These are phyloP conservation scores for Aspergillus affinis DNA, from an alignment of 495 filamentous ascomycete species.

Conservation along the genomic window DNA sequence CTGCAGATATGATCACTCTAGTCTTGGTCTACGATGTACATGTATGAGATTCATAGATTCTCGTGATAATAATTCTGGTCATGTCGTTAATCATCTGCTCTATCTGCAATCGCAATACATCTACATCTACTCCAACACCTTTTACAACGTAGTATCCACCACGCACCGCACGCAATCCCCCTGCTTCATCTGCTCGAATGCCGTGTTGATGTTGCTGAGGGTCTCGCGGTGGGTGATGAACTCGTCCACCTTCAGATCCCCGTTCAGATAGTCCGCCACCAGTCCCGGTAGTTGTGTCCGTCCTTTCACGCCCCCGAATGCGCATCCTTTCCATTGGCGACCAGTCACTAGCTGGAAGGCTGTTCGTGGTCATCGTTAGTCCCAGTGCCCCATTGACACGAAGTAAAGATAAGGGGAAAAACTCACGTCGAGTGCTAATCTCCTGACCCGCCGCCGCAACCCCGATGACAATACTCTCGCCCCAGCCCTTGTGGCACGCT, in stretches of 20 bases:
- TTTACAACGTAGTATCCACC: conserved; percentile 33
- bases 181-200: conserved; percentile 90
- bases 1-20: conserved; percentile 2
- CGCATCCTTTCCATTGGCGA: conserved; percentile 95
- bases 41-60: too few species aligned
- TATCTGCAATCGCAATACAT: too few species aligned
- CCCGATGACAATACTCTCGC: conserved; percentile 95
- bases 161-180: conserved; percentile 95
- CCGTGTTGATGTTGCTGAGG: conserved; percentile 77
- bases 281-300: conserved; percentile 86
- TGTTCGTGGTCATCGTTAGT: conserved; percentile 33
- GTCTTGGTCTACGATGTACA: too few species aligned
- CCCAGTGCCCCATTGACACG: conserved; percentile 8
- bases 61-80: too few species aligned
- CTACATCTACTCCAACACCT: too few species aligned
- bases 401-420: conserved; percentile 1
- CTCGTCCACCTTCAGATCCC: conserved; percentile 96
- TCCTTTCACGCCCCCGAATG: conserved; percentile 97
- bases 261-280: conserved; percentile 85
- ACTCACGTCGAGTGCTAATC: conserved; percentile 92
- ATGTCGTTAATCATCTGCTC: too few species aligned
- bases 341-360: conserved; percentile 99
- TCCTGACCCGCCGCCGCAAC: conserved; percentile 97
- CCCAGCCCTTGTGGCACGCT: conserved; percentile 99
- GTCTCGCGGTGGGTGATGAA: conserved; percentile 96